These are phyloP conservation scores for Rutstroemia sp. DNA, from an alignment of 2,329 filamentous ascomycete genomes.

Conservation along the genomic window DNA sequence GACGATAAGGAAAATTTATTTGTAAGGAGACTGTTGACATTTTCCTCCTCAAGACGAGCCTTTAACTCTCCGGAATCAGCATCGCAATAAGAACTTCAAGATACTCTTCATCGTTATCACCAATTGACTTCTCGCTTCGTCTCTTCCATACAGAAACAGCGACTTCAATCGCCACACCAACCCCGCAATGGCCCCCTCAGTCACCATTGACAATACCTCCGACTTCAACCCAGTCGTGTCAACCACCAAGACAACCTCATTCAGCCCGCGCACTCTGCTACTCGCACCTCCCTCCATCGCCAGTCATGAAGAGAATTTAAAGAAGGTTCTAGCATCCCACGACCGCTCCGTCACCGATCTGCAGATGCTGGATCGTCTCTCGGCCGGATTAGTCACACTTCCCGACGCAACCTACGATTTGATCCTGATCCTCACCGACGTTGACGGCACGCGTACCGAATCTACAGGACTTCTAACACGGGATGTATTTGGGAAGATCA, in stretches of 20 bases:
- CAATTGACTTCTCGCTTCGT: not conserved
- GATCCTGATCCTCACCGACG: slow-evolving; percentile 75
- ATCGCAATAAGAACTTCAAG: not conserved
- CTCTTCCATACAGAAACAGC: not conserved
- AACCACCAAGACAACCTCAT: slow-evolving; percentile 16
- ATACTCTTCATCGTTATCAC: not conserved
- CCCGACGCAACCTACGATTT: slow-evolving; percentile 73
- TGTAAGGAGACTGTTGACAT: not conserved
- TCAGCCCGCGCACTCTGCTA: slow-evolving; percentile 59
- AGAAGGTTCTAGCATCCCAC: slow-evolving; percentile 61
- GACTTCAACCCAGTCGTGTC: slow-evolving; percentile 23
- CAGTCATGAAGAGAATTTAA: slow-evolving; percentile 72
- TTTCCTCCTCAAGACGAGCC: too few species aligned
- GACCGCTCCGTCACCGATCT: slow-evolving; percentile 75
- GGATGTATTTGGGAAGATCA: slow-evolving; percentile 60
- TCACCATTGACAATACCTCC: slow-evolving; percentile 26
- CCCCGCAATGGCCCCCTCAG: slow-evolving; percentile 25
- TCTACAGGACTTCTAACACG: slow-evolving; percentile 58
- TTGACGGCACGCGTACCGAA: slow-evolving; percentile 57
- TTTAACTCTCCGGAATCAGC: too few species aligned
- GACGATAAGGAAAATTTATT: not conserved
- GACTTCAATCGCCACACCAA: not conserved
- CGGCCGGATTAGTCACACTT: slow-evolving; percentile 71
- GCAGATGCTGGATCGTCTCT: slow-evolving; percentile 94
- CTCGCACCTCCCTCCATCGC: slow-evolving; percentile 88